A percentile compares a stretch with the other conserved stretches of the same genome.
These are phyloP conservation scores for Lentinula novae-zelandiae DNA, from an alignment of 1,284 basidiomycete genomes.

Conservation along the genomic window DNA sequence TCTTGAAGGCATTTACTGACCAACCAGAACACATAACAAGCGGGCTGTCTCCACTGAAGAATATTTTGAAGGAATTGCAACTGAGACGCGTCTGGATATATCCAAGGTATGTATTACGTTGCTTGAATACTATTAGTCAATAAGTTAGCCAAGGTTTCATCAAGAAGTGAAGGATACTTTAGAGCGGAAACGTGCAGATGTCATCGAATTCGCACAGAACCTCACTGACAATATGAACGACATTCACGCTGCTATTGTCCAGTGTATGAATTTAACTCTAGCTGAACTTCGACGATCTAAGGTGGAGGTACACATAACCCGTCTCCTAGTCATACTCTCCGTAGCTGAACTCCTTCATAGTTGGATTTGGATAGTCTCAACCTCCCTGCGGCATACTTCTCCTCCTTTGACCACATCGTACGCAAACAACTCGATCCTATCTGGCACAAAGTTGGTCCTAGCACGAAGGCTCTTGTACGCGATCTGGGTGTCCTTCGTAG, in stretches of 20 bases:
- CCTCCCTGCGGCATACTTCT: slow-evolving; percentile 93
- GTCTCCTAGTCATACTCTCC: not conserved
- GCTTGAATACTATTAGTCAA: not conserved
- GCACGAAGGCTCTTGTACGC: slow-evolving; percentile 87
- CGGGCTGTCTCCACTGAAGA: slow-evolving; percentile 88
- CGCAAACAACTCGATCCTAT: slow-evolving; percentile 88
- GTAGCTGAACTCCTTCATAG: slow-evolving; percentile 34
- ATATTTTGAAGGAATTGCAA: slow-evolving; percentile 90
- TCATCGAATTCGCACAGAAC: slow-evolving; percentile 88
- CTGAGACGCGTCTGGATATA: slow-evolving; percentile 88
- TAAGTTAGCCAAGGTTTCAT: slow-evolving; percentile 67
- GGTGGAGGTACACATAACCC: slow-evolving; percentile 55
- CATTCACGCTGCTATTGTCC: slow-evolving; percentile 90
- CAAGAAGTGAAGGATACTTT: slow-evolving; percentile 79
- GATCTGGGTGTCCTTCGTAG: slow-evolving; percentile 86
- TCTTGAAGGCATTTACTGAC: slow-evolving; percentile 96
- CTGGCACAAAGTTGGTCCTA: slow-evolving; percentile 94
- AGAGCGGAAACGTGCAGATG: slow-evolving; percentile 82
- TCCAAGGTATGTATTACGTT: slow-evolving; percentile 61
- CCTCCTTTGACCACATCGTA: slow-evolving; percentile 89
- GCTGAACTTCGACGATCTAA: slow-evolving; percentile 90
- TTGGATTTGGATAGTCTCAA: slow-evolving; percentile 93
- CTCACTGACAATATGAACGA: slow-evolving; percentile 86
- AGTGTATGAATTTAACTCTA: slow-evolving; percentile 92
- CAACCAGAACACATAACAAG: slow-evolving; percentile 93